Percentiles rank a stretch among this genome's conserved stretches.
Conservation (phyloP, 306 rosid genomes). For the Astragalus glycyphyllos region DNA sequence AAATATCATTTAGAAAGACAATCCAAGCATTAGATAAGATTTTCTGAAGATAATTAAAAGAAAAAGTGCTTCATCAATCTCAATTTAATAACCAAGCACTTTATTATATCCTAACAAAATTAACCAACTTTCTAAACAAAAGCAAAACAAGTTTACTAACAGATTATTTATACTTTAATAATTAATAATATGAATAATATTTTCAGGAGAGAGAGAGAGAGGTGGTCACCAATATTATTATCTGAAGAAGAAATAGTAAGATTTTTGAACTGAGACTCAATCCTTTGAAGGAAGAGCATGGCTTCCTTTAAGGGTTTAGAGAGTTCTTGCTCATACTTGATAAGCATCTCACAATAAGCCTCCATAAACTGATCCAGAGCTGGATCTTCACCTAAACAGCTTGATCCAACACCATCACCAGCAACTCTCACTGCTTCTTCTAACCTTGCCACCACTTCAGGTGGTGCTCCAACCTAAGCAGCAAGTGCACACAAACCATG, state of each 20-base stretch:
- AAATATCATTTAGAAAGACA: conserved; percentile 10
- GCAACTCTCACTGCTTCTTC: conserved; percentile 68
- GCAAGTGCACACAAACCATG: not conserved
- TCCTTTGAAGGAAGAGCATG: conserved; percentile 81
- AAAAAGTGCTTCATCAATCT: conserved; percentile 32
- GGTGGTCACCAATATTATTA: conserved; percentile 44
- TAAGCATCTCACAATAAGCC: conserved; percentile 98
- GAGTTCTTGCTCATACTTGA: conserved; percentile 92
- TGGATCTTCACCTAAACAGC: conserved; percentile 90
- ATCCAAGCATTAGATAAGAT: not conserved
- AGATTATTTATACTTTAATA: not conserved
- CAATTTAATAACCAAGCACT: conserved; percentile 1
- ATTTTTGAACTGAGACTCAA: conserved; percentile 83
- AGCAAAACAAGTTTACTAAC: not conserved
- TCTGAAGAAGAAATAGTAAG: conserved; percentile 70
- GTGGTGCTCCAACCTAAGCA: conserved; percentile 90
- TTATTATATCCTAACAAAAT: not conserved
- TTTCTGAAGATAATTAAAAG: conserved; percentile 4
- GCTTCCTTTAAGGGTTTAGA: conserved; percentile 95
- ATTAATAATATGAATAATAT: not conserved
- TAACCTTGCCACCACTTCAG: conserved; percentile 78
- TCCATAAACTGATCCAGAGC: conserved; percentile 99
- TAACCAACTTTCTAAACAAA: conserved; percentile 34
- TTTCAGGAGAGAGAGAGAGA: not conserved
- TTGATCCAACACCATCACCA: conserved; percentile 46